Base-by-base conservation (phyloP, 805 yeast species). In the Maudiozyma pseudohumilis region DNA sequence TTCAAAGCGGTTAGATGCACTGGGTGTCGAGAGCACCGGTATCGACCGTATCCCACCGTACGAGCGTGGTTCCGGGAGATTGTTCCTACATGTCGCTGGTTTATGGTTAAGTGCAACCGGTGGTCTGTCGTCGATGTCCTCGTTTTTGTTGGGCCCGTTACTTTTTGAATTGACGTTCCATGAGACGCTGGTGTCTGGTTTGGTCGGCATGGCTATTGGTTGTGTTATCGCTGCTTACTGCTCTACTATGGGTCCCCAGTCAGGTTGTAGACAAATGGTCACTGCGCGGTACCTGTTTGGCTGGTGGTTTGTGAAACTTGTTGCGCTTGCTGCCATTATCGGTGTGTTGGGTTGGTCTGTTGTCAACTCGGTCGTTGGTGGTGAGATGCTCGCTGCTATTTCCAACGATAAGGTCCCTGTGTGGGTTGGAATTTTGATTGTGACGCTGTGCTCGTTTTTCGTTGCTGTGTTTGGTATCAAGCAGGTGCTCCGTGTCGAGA, bases 321-420 rank as follows among this genome's bases (percentile, higher is more conserved):
- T 84, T 33, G 77, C 85, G 5, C 56, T 86, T 29, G 73, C 81
- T 27, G 72, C 84, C 32, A 75, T 82, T 40, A 58, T 82, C 30
- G 94, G 95, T 35, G 80, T 80, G 12, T 56, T 83, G 48, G 95
- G 95, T n/a, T 86, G 95, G 95, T 75, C 89, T n/a, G 78, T 86
- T 25, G 87, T 85, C n/a, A 85, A 84, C 54, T 74, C 82, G 47
- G 92, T 85, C 34, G 77, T 84, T 40, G 95, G 94, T 27, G 96
- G 96, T 15, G 87, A 86, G 59, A 79, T 86, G 41, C 59, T 86
- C 34, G 67, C 75, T 7, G 70, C 80, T 29, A 64, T 86, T 16
- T 76, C 86, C 28, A 61, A 76, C 47, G 82, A 74, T 12, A 69
- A 66, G 42, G 69, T 85, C 1, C 85, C 94, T 2, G 52, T 84